These are phyloP conservation scores for Abrus pulchellus DNA, from an alignment of 306 rosid species.

Conservation along the genomic window DNA sequence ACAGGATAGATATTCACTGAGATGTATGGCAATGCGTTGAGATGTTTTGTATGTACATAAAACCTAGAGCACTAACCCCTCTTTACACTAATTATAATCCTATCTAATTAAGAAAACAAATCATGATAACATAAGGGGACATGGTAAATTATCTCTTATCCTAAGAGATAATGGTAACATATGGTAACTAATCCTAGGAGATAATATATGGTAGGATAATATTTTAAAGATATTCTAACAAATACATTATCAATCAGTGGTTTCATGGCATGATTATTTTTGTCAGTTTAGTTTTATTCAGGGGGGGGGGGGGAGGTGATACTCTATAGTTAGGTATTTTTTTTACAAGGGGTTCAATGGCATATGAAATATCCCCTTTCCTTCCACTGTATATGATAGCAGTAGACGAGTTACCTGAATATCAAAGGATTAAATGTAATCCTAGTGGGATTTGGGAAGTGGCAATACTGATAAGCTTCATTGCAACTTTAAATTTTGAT, in stretches of 20 bases:
- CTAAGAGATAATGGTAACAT: too few species aligned
- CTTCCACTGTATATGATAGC: not conserved
- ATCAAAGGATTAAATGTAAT: not conserved
- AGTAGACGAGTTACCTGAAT: not conserved
- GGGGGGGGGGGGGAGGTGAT: not conserved
- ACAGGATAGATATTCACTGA: too few species aligned
- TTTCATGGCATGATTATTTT: not conserved
- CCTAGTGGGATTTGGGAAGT: constrained; percentile 6
- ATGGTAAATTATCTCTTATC: too few species aligned
- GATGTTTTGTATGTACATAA: too few species aligned
- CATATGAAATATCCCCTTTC: not conserved
- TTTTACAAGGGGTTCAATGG: not conserved
- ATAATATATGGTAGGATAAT: too few species aligned
- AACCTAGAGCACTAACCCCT: too few species aligned
- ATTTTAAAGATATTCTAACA: too few species aligned
- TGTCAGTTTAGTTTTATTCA: not conserved
- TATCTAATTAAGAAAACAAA: too few species aligned
- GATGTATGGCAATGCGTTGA: too few species aligned
- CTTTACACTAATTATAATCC: too few species aligned
- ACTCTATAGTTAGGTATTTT: not conserved
- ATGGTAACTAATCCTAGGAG: too few species aligned
- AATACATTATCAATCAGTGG: not conserved
- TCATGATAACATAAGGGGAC: too few species aligned
- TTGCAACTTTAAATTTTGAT: not conserved
- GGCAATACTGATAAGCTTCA: not conserved